Evolutionary conservation across 1,139 yeast species (phyloP).

Genomic region (Blastobotrys apis): DNA sequence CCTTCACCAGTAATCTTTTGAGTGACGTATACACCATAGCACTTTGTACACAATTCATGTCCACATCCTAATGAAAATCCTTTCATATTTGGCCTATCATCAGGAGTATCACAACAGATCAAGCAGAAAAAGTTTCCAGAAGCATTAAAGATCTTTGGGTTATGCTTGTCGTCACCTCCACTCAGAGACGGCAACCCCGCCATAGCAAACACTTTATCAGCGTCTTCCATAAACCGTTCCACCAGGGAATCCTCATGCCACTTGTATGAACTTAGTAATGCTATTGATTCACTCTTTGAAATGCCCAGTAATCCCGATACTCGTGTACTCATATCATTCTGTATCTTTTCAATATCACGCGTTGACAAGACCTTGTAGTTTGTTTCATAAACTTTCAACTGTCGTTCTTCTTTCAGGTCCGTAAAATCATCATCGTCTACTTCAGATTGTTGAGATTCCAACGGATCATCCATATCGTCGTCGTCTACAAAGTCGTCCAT

Average conservation of each 20-base stretch:
- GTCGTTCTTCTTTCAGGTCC: conserved; percentile 19
- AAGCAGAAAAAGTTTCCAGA: conserved; percentile 46
- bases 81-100: conserved; percentile 25
- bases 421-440: conserved; percentile 17
- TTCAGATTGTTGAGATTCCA: conserved; percentile 25
- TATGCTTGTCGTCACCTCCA: conserved; percentile 11
- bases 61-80: conserved; percentile 61
- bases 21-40: conserved; percentile 59
- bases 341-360: conserved; percentile 30
- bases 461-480: conserved; percentile 20
- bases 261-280: conserved; percentile 54
- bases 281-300: conserved; percentile 42
- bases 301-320: conserved; percentile 37
- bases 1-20: conserved; percentile 50
- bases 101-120: conserved; percentile 53
- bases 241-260: conserved; percentile 76
- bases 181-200: conserved; percentile 45
- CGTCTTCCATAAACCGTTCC: conserved; percentile 60
- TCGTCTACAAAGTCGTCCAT: conserved; percentile 23
- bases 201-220: conserved; percentile 41
- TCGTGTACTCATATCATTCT: conserved; percentile 28
- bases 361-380: conserved; percentile 30
- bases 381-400: conserved; percentile 26
- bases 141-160: conserved; percentile 21
- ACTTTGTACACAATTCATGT: conserved; percentile 63